A percentile compares a stretch with the other conserved stretches of the same genome.
Evolutionary conservation across 345 rosid genomes (phyloP).

Genomic region (Citrus sinensis): DVS_A1.0 CM039168.1:2417001-2417500

Average conservation of each 20-base stretch:
- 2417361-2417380: not conserved
- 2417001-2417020: too few relatives aligned
- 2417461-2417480: constrained; percentile 44
- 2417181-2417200: not conserved
- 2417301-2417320: constrained; percentile 54
- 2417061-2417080: not conserved
- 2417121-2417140: not conserved
- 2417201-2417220: not conserved
- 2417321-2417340: not conserved
- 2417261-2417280: constrained; percentile 45
- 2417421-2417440: constrained; percentile 10
- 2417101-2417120: not conserved
- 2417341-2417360: not conserved
- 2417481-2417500: not conserved
- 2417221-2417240: constrained; percentile 26
- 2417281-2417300: constrained; percentile 65
- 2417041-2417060: not conserved
- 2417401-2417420: not conserved
- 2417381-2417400: not conserved
- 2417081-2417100: not conserved
- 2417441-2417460: constrained; percentile 44
- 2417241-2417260: constrained; percentile 60
- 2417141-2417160: not conserved
- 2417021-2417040: not conserved
- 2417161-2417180: not conserved